phyloP scores from a whole-genome alignment of 2,329 filamentous ascomycete genomes.

The Claviceps citrina region DNA sequence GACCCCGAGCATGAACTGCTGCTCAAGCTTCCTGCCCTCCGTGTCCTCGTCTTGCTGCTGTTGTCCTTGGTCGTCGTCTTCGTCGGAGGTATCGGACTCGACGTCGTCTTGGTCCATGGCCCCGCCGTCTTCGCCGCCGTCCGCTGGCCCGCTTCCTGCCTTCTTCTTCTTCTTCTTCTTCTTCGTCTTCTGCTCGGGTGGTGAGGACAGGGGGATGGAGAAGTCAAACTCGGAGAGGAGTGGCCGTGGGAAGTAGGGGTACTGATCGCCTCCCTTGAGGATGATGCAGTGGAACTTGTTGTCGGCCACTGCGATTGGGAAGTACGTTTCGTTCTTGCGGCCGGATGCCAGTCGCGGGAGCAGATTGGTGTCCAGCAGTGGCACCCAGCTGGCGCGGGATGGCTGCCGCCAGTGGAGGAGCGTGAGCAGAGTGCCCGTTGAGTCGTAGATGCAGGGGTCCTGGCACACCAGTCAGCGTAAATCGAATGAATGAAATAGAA shows the following conservation, averaged over 20 bases:
- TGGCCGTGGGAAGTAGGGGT: constrained; percentile 83
- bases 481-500: background rate
- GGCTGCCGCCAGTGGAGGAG: constrained; percentile 81
- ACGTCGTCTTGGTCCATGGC: constrained; percentile 19
- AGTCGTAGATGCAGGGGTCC: constrained; percentile 95
- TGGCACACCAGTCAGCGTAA: constrained; percentile 17
- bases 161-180: constrained; percentile 16
- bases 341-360: constrained; percentile 71
- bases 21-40: constrained; percentile 55
- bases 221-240: constrained; percentile 90
- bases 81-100: constrained; percentile 14
- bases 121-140: constrained; percentile 22
- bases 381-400: constrained; percentile 79
- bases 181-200: constrained; percentile 22
- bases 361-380: constrained; percentile 75
- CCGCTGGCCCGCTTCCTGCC: constrained; percentile 13
- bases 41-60: constrained; percentile 17
- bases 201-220: constrained; percentile 58
- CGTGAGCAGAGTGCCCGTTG: constrained; percentile 72
- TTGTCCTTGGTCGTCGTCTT: constrained; percentile 7
- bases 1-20: constrained; percentile 61
- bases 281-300: constrained; percentile 97
- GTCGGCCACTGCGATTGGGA: constrained; percentile 84
- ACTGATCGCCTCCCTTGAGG: constrained; percentile 82
- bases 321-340: constrained; percentile 79